These are phyloP conservation scores for Marasmius oreades DNA, from an alignment of 1,284 basidiomycete genomes.

Conservation along the genomic window DNA sequence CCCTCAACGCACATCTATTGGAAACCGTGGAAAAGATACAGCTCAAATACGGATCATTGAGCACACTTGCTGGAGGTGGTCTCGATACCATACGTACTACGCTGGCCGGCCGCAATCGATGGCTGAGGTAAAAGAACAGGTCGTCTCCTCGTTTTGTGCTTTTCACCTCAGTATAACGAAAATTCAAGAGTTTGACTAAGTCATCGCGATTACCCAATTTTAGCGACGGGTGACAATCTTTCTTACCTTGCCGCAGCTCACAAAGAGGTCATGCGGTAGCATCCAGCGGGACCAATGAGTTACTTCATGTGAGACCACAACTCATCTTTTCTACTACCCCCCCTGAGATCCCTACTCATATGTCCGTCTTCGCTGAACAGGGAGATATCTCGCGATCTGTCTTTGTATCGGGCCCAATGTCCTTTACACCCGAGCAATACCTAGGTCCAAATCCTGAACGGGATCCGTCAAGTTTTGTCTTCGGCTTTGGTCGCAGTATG, in stretches of 20 bases:
- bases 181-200: conserved; percentile 25
- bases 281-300: conserved; percentile 7
- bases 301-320: not conserved
- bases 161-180: conserved; percentile 17
- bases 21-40: not conserved
- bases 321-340: not conserved
- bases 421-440: conserved; percentile 4
- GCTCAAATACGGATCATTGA: not conserved
- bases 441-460: not conserved
- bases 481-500: conserved; percentile 3
- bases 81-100: not conserved
- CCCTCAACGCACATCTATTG: not conserved
- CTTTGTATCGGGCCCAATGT: not conserved
- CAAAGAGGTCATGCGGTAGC: conserved; percentile 28
- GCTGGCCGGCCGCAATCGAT: not conserved
- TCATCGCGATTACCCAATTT: conserved; percentile 26
- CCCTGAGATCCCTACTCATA: not conserved
- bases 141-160: not conserved
- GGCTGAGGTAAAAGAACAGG: not conserved
- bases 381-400: conserved; percentile 3
- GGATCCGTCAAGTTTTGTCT: not conserved
- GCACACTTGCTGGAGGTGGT: not conserved
- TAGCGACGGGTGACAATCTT: conserved; percentile 22
- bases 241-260: conserved; percentile 26
- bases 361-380: not conserved